Evolutionary conservation across 73 alveolate genomes (phyloP), one percentile per base, ranked within the genome.

Genomic region (Chromera velia): DNA sequence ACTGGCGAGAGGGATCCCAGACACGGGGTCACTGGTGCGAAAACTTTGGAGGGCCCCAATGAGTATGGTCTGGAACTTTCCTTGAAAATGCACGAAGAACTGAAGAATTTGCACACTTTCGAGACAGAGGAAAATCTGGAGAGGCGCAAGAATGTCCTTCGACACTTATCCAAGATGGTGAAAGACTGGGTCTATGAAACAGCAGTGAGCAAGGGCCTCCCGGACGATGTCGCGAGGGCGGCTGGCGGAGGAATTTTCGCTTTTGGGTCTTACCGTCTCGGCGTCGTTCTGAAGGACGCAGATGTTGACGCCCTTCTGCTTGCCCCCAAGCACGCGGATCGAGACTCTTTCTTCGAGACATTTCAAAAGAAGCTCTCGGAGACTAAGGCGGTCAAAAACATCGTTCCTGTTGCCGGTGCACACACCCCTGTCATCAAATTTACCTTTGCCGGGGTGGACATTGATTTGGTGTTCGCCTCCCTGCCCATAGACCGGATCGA

Each of bases 301-400:
- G 99, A 96, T 81, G 89, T 96, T 30, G 99, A 96, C 85, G 94
- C 92, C 47, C 86, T 96, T 55, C 93, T 98, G 75, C 95, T 96
- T 34, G 98, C 97, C 46, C 97, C 96, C 32, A 63, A 0, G n/a
- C 32, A 10, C n/a, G 70, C 9, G 31, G 9, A 18, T 24, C 30
- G 70, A 31, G 30, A 62, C 0, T 40, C 78, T 17, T 22, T 30
- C 1, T 28, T 0, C 22, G 32, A 1, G 31, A 1, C 6, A 30
- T 93, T 89, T 65, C 65, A 81, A 72, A 90, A 83, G 33, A 76
- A 80, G 64, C 87, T 88, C 34, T 74, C 80, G 82, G 79, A 76
- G 45, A 90, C 88, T 49, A 90, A 90, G 28, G 91, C 90, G 27
- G 93, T 94, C 47, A 70, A 84, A 10, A 94, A 94, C 63, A 88